These are phyloP conservation scores for Cladophialophora psammophila DNA, from an alignment of 2,329 filamentous ascomycete genomes.

Conservation along the genomic window DNA sequence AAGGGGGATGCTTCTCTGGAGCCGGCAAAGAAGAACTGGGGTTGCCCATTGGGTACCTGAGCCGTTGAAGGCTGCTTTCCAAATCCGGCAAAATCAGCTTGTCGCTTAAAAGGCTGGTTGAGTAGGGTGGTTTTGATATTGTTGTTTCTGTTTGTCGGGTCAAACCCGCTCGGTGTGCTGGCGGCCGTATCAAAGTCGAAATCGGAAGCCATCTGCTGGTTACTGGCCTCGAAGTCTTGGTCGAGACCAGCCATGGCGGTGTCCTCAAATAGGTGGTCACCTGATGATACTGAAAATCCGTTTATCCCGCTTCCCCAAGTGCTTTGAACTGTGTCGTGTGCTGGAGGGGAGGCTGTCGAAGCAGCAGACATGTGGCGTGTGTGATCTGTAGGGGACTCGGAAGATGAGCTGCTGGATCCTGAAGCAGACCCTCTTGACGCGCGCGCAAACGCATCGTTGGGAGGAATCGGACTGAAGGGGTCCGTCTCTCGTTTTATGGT, in stretches of 20 bases:
- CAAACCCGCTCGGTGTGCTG: constrained; percentile 54
- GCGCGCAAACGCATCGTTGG: constrained; percentile 41
- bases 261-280: constrained; percentile 51
- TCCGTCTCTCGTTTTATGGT: constrained; percentile 36
- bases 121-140: constrained; percentile 37
- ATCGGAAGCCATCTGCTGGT: constrained; percentile 57
- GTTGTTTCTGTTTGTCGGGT: constrained; percentile 42
- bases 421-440: constrained; percentile 56
- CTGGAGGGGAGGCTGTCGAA: constrained; percentile 50
- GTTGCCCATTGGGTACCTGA: constrained; percentile 26
- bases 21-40: constrained; percentile 47
- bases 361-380: constrained; percentile 51
- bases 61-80: constrained; percentile 42
- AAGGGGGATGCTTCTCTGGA: constrained; percentile 50
- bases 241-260: constrained; percentile 47
- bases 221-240: constrained; percentile 54
- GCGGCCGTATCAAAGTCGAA: constrained; percentile 59
- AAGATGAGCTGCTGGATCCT: constrained; percentile 53
- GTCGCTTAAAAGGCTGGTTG: constrained; percentile 25
- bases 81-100: constrained; percentile 27
- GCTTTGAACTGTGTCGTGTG: constrained; percentile 46
- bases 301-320: constrained; percentile 41
- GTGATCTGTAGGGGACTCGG: constrained; percentile 52
- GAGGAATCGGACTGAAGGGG: constrained; percentile 41
- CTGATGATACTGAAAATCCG: constrained; percentile 48